These are phyloP conservation scores for Parastagonospora nodorum DNA, from an alignment of 2,329 filamentous ascomycete species.

Conservation along the genomic window DNA sequence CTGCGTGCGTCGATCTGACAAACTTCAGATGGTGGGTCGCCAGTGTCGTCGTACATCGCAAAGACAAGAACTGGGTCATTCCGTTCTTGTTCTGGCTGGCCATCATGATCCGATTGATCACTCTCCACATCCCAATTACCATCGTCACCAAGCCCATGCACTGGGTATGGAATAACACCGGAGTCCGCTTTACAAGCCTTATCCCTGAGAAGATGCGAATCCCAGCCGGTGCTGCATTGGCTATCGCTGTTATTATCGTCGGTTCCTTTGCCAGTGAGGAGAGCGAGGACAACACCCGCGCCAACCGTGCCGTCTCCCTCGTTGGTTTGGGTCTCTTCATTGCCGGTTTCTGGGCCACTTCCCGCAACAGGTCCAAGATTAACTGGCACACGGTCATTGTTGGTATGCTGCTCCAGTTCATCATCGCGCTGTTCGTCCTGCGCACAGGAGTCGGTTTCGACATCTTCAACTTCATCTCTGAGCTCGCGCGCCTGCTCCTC, in stretches of 20 bases:
- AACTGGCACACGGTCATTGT: constrained; percentile 68
- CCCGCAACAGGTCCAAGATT: constrained; percentile 66
- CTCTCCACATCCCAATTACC: constrained; percentile 72
- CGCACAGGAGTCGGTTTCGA: constrained; percentile 79
- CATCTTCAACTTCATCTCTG: constrained; percentile 88
- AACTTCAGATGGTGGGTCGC: constrained; percentile 73
- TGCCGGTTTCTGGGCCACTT: constrained; percentile 69
- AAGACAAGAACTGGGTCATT: constrained; percentile 79
- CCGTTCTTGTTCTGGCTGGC: constrained; percentile 82
- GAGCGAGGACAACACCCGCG: constrained; percentile 74
- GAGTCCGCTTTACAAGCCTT: constrained; percentile 60
- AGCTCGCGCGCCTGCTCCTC: constrained; percentile 73
- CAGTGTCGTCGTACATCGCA: constrained; percentile 71
- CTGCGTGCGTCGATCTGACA: constrained; percentile 22
- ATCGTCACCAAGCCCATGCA: constrained; percentile 70
- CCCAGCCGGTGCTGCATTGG: constrained; percentile 65
- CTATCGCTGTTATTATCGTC: constrained; percentile 75
- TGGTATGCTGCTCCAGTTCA: constrained; percentile 86
- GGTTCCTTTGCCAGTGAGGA: constrained; percentile 77
- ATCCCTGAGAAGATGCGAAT: constrained; percentile 71
- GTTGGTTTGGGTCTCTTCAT: constrained; percentile 79
- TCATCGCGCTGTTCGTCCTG: constrained; percentile 87
- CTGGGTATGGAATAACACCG: constrained; percentile 70
- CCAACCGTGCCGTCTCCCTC: constrained; percentile 78
- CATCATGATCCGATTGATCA: constrained; percentile 74